phyloP scores from a whole-genome alignment of 257 asterid species.

The Ilex aquifolium region DNA sequence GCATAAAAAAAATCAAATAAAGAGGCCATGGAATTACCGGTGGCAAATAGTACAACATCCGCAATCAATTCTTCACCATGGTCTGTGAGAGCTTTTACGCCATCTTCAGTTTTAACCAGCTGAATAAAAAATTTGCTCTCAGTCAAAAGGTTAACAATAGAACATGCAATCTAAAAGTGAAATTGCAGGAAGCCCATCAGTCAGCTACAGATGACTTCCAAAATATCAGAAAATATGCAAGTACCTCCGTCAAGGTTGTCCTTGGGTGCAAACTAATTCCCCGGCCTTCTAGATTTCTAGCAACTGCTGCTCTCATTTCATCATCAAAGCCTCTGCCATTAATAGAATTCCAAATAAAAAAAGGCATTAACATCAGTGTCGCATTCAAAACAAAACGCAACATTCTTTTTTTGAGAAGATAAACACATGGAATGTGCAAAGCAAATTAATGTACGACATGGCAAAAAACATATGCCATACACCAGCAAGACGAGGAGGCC shows the following conservation, averaged over 20 bases:
- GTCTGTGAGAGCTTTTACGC: conserved; percentile 72
- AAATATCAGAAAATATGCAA: not conserved
- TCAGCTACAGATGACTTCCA: no score
- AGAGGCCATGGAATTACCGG: conserved; percentile 47
- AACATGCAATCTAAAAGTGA: no score
- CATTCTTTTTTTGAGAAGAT: no score
- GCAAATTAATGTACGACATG: no score
- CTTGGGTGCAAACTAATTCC: conserved; percentile 81
- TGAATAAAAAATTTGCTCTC: conserved; percentile 17
- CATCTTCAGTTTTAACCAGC: conserved; percentile 73
- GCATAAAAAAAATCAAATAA: no score
- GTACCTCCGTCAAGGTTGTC: conserved; percentile 75
- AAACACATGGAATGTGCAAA: no score
- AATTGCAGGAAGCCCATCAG: no score
- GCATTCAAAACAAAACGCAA: not conserved
- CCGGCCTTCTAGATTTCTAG: conserved; percentile 93
- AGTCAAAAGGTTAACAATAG: no score
- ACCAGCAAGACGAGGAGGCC: no score
- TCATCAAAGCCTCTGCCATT: conserved; percentile 89
- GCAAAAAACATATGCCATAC: no score
- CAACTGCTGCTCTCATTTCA: conserved; percentile 89
- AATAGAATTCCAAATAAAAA: conserved; percentile 2
- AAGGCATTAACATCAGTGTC: conserved; percentile 3
- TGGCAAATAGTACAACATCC: conserved; percentile 96
- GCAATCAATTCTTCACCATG: conserved; percentile 82